Base-by-base conservation (phyloP, 345 rosid species). In the Eucalyptus melliodora region DNA sequence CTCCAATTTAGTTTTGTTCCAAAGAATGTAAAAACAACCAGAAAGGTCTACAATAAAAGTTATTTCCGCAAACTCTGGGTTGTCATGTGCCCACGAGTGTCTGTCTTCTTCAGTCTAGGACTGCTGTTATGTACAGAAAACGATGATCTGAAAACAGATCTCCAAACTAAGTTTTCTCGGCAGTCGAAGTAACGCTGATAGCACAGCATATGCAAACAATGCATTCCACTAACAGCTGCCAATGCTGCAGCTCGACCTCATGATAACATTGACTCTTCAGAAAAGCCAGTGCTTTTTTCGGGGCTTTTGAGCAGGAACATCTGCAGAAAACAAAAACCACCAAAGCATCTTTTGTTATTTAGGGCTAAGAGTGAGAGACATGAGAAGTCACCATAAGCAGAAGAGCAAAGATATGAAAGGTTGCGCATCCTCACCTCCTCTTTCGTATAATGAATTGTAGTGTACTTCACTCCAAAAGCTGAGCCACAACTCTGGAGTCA, bases 381-480 rank as follows among this genome's bases (percentile, higher is more conserved):
- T 24, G 31, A n/a, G 27, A 42, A 8, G 47, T 40, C 10, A 11
- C 40, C 6, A 45, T 19, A 16, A 45, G 72, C 50, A 89, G 40
- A 27, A 87, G 50, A 88, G 77, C 50, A 81, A n/a, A 27, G 47
- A 77, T 77, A 40, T 77, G 47, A 77, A 77, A 42, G 30, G 59
- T 17, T 7, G n/a, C 31, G 34, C 34, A 40, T 80, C 51, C 37
- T 55, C 11, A 96, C 99, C 99, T 95, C 99, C 99, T 83, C 45
- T 94, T 88, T 95, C 95, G 89, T 97, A 97, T 45, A 97, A 86
- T 4, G 99, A 97, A 91, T 97, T 97, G 92, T 97, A 97, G 89
- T 97, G 99, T 47, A 97, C 99, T 94, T 97, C 99, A 82, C 99
- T 95, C 99, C 99, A 97, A 87, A 97, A 97, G 94, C 99, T 97